A percentile compares a stretch with the other conserved stretches of the same genome.
phyloP scores from a whole-genome alignment of 805 yeast species.

The Cyberlindnera maritima region DNA sequence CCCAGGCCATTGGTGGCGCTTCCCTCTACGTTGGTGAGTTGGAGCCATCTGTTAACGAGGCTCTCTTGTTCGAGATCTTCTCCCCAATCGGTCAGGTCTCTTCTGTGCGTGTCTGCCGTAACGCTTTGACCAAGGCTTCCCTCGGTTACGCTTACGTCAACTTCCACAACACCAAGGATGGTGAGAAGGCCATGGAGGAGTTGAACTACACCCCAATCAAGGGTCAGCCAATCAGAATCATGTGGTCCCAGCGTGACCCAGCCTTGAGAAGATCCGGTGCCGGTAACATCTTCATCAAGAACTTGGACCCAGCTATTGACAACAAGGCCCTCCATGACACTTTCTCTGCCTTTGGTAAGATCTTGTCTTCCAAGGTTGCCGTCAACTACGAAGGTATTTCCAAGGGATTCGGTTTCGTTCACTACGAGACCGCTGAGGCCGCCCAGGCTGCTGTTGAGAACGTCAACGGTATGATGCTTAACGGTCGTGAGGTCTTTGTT shows the following conservation, averaged over 20 bases:
- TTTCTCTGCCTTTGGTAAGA: conserved; percentile 93
- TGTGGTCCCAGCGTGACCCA: conserved; percentile 99
- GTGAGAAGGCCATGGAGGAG: conserved; percentile 91
- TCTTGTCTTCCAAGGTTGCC: conserved; percentile 96
- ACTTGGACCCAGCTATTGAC: conserved; percentile 96
- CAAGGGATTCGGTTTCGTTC: conserved; percentile 96
- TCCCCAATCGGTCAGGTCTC: conserved; percentile 94
- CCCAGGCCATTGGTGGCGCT: conserved; percentile 41
- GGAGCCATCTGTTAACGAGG: conserved; percentile 90
- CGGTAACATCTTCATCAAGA: conserved; percentile 97
- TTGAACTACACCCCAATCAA: conserved; percentile 91
- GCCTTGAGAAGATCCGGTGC: conserved; percentile 90
- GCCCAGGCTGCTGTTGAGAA: conserved; percentile 94
- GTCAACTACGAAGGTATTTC: conserved; percentile 89
- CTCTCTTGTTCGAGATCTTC: conserved; percentile 90
- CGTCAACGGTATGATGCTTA: conserved; percentile 97
- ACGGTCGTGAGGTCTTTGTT: conserved; percentile 93
- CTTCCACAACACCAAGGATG: conserved; percentile 86
- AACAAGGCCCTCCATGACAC: conserved; percentile 99
- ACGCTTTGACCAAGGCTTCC: conserved; percentile 93
- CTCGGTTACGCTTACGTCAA: conserved; percentile 98
- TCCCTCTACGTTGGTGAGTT: conserved; percentile 97
- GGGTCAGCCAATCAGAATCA: conserved; percentile 97
- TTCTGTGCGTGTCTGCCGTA: conserved; percentile 98
- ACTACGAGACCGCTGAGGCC: conserved; percentile 88